phyloP scores from a whole-genome alignment of 2,329 filamentous ascomycete species.

The Cladorrhinum sp. region DNA sequence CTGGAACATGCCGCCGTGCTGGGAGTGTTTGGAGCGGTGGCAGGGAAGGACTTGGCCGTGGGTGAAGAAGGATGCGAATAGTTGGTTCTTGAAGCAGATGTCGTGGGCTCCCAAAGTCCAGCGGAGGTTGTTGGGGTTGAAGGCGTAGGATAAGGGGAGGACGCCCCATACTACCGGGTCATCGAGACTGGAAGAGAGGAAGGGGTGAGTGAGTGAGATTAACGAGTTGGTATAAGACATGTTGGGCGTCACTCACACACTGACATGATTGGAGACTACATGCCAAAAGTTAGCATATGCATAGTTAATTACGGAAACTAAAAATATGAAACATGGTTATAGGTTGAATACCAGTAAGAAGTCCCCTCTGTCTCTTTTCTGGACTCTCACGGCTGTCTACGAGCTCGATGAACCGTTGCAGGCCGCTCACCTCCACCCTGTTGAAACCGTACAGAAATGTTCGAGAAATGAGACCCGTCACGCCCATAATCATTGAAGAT shows the following conservation, averaged over 20 bases:
- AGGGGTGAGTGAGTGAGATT: constrained; percentile 13
- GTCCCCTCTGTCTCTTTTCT: constrained; percentile 65
- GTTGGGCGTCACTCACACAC: constrained; percentile 54
- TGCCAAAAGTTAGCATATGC: too few species aligned
- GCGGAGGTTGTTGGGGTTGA: constrained; percentile 71
- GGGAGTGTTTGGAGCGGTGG: constrained; percentile 75
- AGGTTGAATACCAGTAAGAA: constrained; percentile 79
- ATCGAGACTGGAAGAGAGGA: constrained; percentile 64
- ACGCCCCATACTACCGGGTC: constrained; percentile 94
- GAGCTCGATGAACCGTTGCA: constrained; percentile 70
- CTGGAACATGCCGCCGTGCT: constrained; percentile 82
- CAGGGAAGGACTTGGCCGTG: constrained; percentile 88
- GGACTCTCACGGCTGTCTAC: constrained; percentile 70
- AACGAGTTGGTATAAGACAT: background rate
- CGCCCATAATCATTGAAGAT: constrained; percentile 72
- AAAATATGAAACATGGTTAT: too few species aligned
- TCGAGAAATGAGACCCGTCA: constrained; percentile 67
- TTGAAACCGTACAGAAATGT: constrained; percentile 74
- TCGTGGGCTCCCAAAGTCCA: constrained; percentile 93
- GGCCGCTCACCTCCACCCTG: constrained; percentile 70
- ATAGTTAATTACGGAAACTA: too few species aligned
- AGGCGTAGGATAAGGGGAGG: constrained; percentile 70
- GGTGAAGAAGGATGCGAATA: constrained; percentile 75
- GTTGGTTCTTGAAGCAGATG: constrained; percentile 86
- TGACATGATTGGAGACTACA: constrained; percentile 81